These are phyloP conservation scores for Metarhizium brunneum DNA, from an alignment of 2,329 filamentous ascomycete species.

Conservation along the genomic window DNA sequence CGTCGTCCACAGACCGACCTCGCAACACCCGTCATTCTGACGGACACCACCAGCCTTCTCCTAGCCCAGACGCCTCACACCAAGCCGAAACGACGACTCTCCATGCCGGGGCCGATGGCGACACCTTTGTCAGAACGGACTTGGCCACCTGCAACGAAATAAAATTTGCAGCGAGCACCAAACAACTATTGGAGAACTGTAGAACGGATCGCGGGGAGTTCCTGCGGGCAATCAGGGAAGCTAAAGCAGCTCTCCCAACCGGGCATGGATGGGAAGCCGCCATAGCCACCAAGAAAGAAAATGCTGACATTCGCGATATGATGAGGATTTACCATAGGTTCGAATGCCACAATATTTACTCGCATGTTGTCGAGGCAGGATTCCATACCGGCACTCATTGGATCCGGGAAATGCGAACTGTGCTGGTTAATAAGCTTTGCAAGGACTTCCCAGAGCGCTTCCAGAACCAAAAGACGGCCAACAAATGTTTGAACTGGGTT, in stretches of 20 bases:
- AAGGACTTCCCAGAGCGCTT: slow-evolving; percentile 1
- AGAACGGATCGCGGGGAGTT: neutral
- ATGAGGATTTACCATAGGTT: slow-evolving; percentile 5
- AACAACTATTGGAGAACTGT: neutral
- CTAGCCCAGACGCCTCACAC: neutral
- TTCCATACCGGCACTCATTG: slow-evolving; percentile 2
- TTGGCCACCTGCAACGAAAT: neutral
- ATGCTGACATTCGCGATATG: slow-evolving; percentile 1
- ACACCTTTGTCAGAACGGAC: neutral
- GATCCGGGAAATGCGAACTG: slow-evolving; percentile 3
- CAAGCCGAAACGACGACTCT: neutral
- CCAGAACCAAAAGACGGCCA: neutral
- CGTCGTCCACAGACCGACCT: no score
- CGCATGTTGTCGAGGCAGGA: slow-evolving; percentile 1
- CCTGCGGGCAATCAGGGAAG: slow-evolving; percentile 3
- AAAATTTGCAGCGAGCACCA: neutral
- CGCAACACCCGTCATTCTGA: neutral
- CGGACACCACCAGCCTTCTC: neutral
- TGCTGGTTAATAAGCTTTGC: neutral
- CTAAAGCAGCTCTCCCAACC: neutral
- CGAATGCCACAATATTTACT: slow-evolving; percentile 2
- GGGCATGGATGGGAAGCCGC: slow-evolving; percentile 2
- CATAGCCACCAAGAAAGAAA: slow-evolving; percentile 4
- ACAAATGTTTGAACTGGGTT: slow-evolving; percentile 2
- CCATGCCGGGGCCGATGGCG: neutral